Evolutionary conservation across 441 rosid genomes (phyloP).

Genomic region (Rhodomyrtus psidioides): DNA sequence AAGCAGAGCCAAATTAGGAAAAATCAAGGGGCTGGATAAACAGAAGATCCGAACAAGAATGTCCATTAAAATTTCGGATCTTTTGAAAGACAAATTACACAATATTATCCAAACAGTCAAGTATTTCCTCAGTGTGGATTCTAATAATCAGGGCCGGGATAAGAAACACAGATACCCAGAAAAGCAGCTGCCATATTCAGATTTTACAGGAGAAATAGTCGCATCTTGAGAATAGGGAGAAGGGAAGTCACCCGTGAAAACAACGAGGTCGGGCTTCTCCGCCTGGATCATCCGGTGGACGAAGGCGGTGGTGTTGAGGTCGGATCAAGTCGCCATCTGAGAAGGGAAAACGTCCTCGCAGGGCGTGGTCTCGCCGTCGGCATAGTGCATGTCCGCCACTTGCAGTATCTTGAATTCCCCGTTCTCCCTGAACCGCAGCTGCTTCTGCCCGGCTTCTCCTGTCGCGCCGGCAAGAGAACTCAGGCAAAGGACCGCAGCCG

Average conservation of each 20-base stretch:
- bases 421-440: not conserved
- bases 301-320: constrained; percentile 1
- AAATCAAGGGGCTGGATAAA: not conserved
- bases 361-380: not conserved
- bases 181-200: not conserved
- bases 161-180: not conserved
- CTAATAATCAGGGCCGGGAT: not conserved
- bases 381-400: constrained; percentile 2
- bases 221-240: not conserved
- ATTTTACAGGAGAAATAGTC: not conserved
- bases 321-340: not conserved
- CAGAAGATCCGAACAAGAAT: not conserved
- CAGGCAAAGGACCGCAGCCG: not conserved
- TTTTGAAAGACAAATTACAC: not conserved
- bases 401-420: not conserved
- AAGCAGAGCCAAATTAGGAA: not conserved
- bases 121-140: not conserved
- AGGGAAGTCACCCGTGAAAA: not conserved
- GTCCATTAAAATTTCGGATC: not conserved
- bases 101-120: not conserved
- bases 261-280: constrained; percentile 1
- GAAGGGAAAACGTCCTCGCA: not conserved
- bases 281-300: not conserved
- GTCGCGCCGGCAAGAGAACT: not conserved
- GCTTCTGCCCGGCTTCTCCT: not conserved